These are phyloP conservation scores for Candida hungchunana DNA, from an alignment of 805 yeast species.

Conservation along the genomic window DNA sequence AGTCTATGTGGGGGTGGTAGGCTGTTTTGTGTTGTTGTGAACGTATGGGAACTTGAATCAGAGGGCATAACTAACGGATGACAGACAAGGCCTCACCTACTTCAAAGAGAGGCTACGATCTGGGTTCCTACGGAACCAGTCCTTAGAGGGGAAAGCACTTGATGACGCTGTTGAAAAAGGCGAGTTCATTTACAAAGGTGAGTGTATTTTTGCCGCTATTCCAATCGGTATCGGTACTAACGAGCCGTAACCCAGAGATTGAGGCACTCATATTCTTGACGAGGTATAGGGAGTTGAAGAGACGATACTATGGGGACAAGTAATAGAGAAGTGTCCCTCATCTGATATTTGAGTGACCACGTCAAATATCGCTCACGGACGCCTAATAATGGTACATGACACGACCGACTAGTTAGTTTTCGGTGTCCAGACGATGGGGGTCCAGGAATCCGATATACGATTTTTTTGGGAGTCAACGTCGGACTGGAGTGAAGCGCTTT, in stretches of 20 bases:
- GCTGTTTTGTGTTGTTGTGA: not conserved
- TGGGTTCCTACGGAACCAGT: constrained; percentile 13
- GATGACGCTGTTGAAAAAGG: constrained; percentile 17
- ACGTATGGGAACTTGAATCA: not conserved
- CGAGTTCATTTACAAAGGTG: constrained; percentile 20
- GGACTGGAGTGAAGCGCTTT: too few relatives aligned
- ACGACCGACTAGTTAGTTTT: too few relatives aligned
- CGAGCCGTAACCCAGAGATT: constrained; percentile 10
- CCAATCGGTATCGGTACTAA: constrained; percentile 1
- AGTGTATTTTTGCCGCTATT: constrained; percentile 1
- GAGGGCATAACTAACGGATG: not conserved
- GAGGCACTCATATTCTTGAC: constrained; percentile 21
- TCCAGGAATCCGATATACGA: too few relatives aligned
- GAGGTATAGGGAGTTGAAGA: constrained; percentile 20
- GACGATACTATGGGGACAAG: constrained; percentile 11
- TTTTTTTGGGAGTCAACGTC: too few relatives aligned
- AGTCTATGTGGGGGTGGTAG: constrained; percentile 2
- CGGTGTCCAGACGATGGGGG: too few relatives aligned
- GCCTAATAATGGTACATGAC: too few relatives aligned
- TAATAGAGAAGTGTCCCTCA: not conserved
- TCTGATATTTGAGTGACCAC: not conserved
- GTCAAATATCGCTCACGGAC: not conserved
- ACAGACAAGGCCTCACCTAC: constrained; percentile 17
- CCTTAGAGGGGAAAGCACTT: constrained; percentile 6
- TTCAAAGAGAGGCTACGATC: constrained; percentile 14